Evolutionary conservation across 2,329 filamentous ascomycete genomes (phyloP), one percentile per base, ranked within the genome.

Genomic region (Bipolaris zeicola): DNA sequence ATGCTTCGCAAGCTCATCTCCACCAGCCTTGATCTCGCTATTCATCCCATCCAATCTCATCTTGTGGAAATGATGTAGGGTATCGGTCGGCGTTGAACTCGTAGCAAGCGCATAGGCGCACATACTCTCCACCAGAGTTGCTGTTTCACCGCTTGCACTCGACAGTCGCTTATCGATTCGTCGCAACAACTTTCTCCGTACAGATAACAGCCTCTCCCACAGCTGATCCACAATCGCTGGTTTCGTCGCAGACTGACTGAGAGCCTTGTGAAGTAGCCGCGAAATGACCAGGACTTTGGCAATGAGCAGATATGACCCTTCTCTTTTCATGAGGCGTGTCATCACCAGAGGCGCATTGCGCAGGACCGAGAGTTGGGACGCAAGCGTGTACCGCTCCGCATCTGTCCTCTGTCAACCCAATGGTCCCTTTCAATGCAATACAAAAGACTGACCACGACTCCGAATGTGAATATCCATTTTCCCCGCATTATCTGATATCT

Each of bases 31-130:
- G 46, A 94, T 82, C 10, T 85, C 83, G 37, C 83, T 77, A 0
- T 83, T 80, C 67, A 96, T 87, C 28, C 87, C 87, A 55, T 89
- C 85, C 38, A 85, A 83, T 42, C 94, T 83, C 6, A 92, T 84
- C 49, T 87, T 83, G 47, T 96, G 82, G 66, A 97, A 94, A 75
- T 95, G 88, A 6, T 86, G 81, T 50, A 97, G 76, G 0, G 91
- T 89, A 71, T 96, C 92, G 55, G 85, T 87, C 0, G 91, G 87
- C 0, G 92, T 90, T 0, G 89, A 92, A 67, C 86, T 96, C 3
- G 89, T 92, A 1, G 88, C 86, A 48, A 98, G 81, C 59, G 91
- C 92, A 72, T 92, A 93, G 0, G 93, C 92, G 53, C 88, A 90
- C 63, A 97, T 81, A 0, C 89, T 87, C 65, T 91, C 88, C 11